A percentile compares a stretch with the other conserved stretches of the same genome.
phyloP scores from a whole-genome alignment of 2,329 filamentous ascomycete species.

The Diplodia intermedia region DNA sequence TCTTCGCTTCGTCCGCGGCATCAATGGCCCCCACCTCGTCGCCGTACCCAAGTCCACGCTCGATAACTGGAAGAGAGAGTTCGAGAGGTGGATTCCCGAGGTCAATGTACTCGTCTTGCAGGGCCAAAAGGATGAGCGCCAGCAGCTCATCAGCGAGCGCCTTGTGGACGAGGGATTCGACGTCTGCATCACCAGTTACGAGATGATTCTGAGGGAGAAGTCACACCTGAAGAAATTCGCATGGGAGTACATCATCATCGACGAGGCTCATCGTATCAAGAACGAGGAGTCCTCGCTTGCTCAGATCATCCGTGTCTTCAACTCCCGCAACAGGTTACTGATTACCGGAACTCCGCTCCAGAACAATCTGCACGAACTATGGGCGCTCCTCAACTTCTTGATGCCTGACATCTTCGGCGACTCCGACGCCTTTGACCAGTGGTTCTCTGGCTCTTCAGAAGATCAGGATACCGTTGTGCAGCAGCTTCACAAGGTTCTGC shows the following conservation, averaged over 20 bases:
- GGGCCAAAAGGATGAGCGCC: conserved; percentile 91
- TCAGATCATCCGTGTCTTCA: conserved; percentile 95
- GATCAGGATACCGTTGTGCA: conserved; percentile 97
- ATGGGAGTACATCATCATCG: conserved; percentile 99
- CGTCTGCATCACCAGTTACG: conserved; percentile 97
- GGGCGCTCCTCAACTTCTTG: conserved; percentile 96
- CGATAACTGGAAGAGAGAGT: conserved; percentile 98
- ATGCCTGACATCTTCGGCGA: conserved; percentile 99
- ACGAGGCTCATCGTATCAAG: conserved; percentile 98
- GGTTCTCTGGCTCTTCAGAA: conserved; percentile 89
- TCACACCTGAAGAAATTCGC: conserved; percentile 94
- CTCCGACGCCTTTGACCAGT: conserved; percentile 94
- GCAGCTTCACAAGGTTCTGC: conserved; percentile 89
- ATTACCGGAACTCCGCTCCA: conserved; percentile 97
- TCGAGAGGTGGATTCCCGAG: conserved; percentile 91
- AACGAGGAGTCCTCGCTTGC: conserved; percentile 98
- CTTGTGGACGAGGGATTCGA: conserved; percentile 96
- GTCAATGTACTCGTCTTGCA: conserved; percentile 93
- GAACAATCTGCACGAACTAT: conserved; percentile 97
- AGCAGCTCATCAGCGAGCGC: conserved; percentile 85
- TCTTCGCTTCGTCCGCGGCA: conserved; percentile 86
- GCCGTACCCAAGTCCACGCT: conserved; percentile 95
- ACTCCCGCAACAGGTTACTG: conserved; percentile 90
- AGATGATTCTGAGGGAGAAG: conserved; percentile 98
- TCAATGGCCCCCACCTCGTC: conserved; percentile 88